Conservation (phyloP, 164 flowering plant species). For the Umbilicus rupestris region DNA sequence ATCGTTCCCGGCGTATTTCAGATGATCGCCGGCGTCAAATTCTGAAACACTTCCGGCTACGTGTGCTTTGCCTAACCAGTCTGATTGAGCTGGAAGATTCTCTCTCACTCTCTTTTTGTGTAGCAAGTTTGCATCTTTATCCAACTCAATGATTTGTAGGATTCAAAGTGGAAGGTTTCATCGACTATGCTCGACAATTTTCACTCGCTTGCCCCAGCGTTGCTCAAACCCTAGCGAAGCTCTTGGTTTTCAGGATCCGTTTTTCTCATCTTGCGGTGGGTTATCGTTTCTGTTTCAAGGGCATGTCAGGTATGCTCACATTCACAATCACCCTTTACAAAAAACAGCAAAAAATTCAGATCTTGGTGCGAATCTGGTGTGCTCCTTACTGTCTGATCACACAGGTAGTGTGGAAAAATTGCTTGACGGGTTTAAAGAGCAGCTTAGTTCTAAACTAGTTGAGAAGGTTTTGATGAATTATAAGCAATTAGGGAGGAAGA, state of each 20-base stretch:
- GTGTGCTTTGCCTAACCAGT: background rate
- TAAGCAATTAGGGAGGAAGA: slow-evolving; percentile 28
- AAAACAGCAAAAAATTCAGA: slow-evolving; percentile 7
- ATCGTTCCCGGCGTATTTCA: background rate
- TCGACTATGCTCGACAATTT: background rate
- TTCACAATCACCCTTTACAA: background rate
- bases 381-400: slow-evolving; percentile 19
- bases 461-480: slow-evolving; percentile 27
- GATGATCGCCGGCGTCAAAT: background rate
- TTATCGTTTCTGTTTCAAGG: slow-evolving; percentile 2
- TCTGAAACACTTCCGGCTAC: background rate
- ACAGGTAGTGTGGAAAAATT: slow-evolving; percentile 17
- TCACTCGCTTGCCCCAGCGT: background rate
- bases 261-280: too few species aligned
- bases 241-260: too few species aligned
- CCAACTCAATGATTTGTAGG: background rate
- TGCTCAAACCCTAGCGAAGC: background rate
- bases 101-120: too few species aligned
- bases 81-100: too few species aligned
- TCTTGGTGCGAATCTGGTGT: slow-evolving; percentile 16
- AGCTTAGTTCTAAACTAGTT: slow-evolving; percentile 27
- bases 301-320: slow-evolving; percentile 13
- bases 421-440: slow-evolving; percentile 19
- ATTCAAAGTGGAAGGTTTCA: background rate
- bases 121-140: background rate